Base-by-base conservation (phyloP, 192 early-diverging fungal species). In the Linnemannia elongata region DNA sequence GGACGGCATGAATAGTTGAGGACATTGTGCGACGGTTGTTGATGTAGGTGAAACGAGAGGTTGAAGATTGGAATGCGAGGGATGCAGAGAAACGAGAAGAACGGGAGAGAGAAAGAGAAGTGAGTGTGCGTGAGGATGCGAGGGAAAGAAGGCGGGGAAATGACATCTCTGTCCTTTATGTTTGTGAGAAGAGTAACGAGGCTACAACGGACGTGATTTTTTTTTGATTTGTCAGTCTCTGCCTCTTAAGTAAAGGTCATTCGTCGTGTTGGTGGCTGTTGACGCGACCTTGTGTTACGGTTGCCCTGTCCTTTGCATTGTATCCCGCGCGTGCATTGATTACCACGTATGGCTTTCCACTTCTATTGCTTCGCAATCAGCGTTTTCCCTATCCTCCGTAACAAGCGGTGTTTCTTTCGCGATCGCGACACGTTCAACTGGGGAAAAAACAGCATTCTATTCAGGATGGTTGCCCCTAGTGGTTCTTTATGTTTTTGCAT, bases 1-100 rank as follows among this genome's bases (percentile, higher is more conserved):
- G 88, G 44, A 94, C 90, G 17, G 93, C 91, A 38, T 87, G 74
- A 83, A 87, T 89, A 35, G 82, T 81, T 20, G 72, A 73, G 72
- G 75, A 82, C 81, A 82, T 82, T 10, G 47, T 44, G 69, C 74
- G 81, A 36, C 15, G 17, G 17, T 52, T 52, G 49, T 57, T 20
- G 38, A 66, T 74, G 72, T 24, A 4, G 72, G n/a, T 54, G 30
- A 42, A 15, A 42, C 72, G 39, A 33, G 47, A n/a, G n/a, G 30
- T 4, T 22, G 27, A 18, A 10, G 74, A 75, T 24, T 12, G 22
- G 74, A 60, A 30, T 44, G 52, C 18, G 55, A n/a, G 18, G 24
- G 55, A 75, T 49, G 33, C 54, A 12, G 54, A 36, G 27, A 36
- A 39, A 41, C 36, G 49, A 60, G 33, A 49, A 55, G 8, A 7